Percentiles rank a stretch among this genome's conserved stretches.
phyloP scores from a whole-genome alignment of 208 protist species.

The Porcisia deanei region DNA sequence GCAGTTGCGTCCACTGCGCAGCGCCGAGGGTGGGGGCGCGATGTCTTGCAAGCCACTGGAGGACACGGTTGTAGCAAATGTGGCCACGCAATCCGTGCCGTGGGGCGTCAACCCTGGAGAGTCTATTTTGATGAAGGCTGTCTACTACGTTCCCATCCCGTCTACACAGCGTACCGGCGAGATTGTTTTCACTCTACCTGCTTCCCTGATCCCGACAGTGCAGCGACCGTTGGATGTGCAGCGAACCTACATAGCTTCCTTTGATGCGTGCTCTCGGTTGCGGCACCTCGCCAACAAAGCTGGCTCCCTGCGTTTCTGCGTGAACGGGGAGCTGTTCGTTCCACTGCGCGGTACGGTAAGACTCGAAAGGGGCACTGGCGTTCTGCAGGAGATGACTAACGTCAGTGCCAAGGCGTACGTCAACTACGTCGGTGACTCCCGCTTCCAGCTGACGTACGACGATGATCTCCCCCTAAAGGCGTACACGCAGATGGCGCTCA shows the following conservation, averaged over 20 bases:
- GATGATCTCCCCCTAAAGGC: constrained; percentile 16
- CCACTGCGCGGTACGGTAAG: constrained; percentile 53
- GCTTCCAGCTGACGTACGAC: constrained; percentile 38
- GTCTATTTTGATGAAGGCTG: constrained; percentile 41
- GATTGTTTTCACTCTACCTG: constrained; percentile 46
- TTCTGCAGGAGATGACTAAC: constrained; percentile 3
- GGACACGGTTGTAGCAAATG: constrained; percentile 23
- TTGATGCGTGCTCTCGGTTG: constrained; percentile 10
- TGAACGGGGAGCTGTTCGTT: constrained; percentile 40
- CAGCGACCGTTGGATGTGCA: constrained; percentile 35
- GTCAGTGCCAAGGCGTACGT: constrained; percentile 9
- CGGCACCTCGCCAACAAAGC: constrained; percentile 11
- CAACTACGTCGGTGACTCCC: constrained; percentile 43
- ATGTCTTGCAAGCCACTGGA: constrained; percentile 24
- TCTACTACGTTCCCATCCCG: constrained; percentile 55
- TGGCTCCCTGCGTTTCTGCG: constrained; percentile 24
- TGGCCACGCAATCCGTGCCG: constrained; percentile 65
- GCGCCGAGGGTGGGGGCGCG: constrained; percentile 19
- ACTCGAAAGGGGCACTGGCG: constrained; percentile 28
- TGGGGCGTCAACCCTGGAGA: constrained; percentile 59
- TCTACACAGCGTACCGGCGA: constrained; percentile 24
- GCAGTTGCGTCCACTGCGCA: constrained; percentile 7
- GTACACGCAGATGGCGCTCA: constrained; percentile 28
- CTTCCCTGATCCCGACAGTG: constrained; percentile 51
- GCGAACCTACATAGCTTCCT: constrained; percentile 50